Percentiles rank a stretch among this genome's conserved stretches.
phyloP scores from a whole-genome alignment of 1,139 yeast species.

The Candida frijolesensis region DNA sequence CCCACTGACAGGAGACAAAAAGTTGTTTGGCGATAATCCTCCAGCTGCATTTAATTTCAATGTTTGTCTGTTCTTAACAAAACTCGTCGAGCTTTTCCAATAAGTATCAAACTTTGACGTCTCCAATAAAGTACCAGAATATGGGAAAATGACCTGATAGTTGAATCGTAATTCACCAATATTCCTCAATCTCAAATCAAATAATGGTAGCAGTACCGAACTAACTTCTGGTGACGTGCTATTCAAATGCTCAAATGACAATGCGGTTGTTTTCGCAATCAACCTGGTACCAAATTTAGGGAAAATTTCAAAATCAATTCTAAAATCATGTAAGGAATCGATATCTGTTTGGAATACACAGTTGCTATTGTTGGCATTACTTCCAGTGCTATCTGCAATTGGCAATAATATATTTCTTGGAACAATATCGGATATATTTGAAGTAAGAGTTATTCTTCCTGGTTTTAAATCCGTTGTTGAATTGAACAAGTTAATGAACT shows the following conservation, averaged over 20 bases:
- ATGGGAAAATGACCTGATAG: conserved; percentile 88
- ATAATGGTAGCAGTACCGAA: conserved; percentile 67
- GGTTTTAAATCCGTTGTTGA: conserved; percentile 48
- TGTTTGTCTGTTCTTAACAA: conserved; percentile 34
- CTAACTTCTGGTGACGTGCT: conserved; percentile 50
- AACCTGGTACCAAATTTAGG: conserved; percentile 94
- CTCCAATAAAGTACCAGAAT: conserved; percentile 80
- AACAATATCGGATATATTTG: conserved; percentile 68
- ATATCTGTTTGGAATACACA: conserved; percentile 87
- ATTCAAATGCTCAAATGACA: conserved; percentile 53
- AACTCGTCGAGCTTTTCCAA: conserved; percentile 82
- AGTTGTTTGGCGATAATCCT: conserved; percentile 45
- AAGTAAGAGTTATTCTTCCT: conserved; percentile 72
- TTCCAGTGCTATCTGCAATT: conserved; percentile 51
- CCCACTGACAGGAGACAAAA: conserved; percentile 33
- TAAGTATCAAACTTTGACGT: conserved; percentile 93
- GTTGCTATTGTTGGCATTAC: conserved; percentile 25
- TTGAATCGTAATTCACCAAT: conserved; percentile 80
- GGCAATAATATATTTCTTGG: conserved; percentile 88
- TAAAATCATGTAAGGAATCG: conserved; percentile 63
- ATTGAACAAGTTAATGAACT: conserved; percentile 55
- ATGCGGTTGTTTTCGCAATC: conserved; percentile 85
- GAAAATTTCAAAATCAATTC: conserved; percentile 86
- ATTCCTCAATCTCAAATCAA: conserved; percentile 78
- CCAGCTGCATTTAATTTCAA: conserved; percentile 41